phyloP scores from a whole-genome alignment of 2,329 filamentous ascomycete genomes.

The Aspergillus intermedius region DNA sequence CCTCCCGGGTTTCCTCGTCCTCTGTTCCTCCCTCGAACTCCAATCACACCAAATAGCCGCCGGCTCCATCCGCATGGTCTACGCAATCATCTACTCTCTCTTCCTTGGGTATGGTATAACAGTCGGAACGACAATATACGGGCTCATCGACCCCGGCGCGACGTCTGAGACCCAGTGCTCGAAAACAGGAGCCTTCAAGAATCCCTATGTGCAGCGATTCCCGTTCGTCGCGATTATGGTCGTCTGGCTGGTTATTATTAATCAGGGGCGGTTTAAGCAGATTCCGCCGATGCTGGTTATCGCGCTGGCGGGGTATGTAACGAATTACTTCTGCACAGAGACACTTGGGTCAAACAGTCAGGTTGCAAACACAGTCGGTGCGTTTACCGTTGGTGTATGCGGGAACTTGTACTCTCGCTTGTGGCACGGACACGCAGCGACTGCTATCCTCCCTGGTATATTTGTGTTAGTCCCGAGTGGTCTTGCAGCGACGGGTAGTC shows the following conservation, averaged over 20 bases:
- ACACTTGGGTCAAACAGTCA: slow-evolving; percentile 65
- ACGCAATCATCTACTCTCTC: slow-evolving; percentile 66
- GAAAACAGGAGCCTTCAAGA: slow-evolving; percentile 43
- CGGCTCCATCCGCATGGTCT: slow-evolving; percentile 67
- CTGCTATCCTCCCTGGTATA: slow-evolving; percentile 79
- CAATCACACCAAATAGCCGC: slow-evolving; percentile 64
- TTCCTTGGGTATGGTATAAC: slow-evolving; percentile 69
- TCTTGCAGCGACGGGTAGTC: slow-evolving; percentile 50
- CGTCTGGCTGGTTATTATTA: slow-evolving; percentile 67
- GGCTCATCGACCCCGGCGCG: slow-evolving; percentile 52
- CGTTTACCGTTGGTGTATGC: slow-evolving; percentile 67
- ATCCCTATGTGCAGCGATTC: slow-evolving; percentile 50
- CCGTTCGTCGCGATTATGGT: slow-evolving; percentile 69
- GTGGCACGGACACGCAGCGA: slow-evolving; percentile 71
- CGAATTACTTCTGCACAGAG: slow-evolving; percentile 65
- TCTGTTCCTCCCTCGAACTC: slow-evolving; percentile 57
- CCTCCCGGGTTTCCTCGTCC: slow-evolving; percentile 61
- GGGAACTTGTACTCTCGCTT: slow-evolving; percentile 71
- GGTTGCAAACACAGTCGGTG: slow-evolving; percentile 70
- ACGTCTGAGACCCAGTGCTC: slow-evolving; percentile 44
- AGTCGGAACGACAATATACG: slow-evolving; percentile 59
- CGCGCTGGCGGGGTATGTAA: slow-evolving; percentile 64
- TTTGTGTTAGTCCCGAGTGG: slow-evolving; percentile 62
- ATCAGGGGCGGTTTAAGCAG: slow-evolving; percentile 75
- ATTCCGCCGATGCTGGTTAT: slow-evolving; percentile 70